Percentiles rank a stretch among this genome's conserved stretches.
Evolutionary conservation across 768 basidiomycete genomes (phyloP).

Genomic region (Myochromella boudieri): DNA sequence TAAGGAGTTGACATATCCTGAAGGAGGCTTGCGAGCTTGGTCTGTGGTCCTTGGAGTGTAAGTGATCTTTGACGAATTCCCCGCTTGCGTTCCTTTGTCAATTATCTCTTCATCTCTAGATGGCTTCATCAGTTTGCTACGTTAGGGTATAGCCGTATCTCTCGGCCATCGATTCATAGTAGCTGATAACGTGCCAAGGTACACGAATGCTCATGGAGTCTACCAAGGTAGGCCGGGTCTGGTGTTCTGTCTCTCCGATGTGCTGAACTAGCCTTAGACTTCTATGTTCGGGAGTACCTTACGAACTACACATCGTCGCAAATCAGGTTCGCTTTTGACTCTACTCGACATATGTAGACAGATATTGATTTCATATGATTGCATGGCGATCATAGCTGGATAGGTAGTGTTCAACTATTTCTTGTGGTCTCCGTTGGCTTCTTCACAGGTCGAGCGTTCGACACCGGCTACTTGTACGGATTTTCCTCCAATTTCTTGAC

Average conservation of each 20-base stretch:
- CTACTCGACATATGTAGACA: not conserved
- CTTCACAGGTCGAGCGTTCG: conserved; percentile 25
- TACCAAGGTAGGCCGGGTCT: conserved; percentile 16
- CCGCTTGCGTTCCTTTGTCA: not conserved
- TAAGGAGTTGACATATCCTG: conserved; percentile 12
- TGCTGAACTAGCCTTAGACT: conserved; percentile 15
- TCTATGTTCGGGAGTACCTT: conserved; percentile 26
- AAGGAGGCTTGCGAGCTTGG: conserved; percentile 27
- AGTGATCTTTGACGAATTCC: conserved; percentile 1
- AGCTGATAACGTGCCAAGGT: conserved; percentile 10
- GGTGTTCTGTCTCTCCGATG: not conserved
- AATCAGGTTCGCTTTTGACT: conserved; percentile 20
- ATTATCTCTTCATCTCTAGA: conserved; percentile 7
- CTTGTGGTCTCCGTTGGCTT: conserved; percentile 24
- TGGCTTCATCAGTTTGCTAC: conserved; percentile 25
- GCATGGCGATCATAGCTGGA: conserved; percentile 21
- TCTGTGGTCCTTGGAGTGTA: conserved; percentile 25
- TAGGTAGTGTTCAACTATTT: conserved; percentile 26
- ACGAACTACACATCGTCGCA: conserved; percentile 21
- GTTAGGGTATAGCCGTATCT: conserved; percentile 17
- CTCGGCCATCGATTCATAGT: not conserved
- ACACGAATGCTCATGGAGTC: conserved; percentile 22
- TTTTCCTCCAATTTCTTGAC: not conserved
- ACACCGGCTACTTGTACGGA: conserved; percentile 26
- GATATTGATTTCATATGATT: not conserved